Conservation (phyloP, 2,329 filamentous ascomycete species). For the Colletotrichum melonis region DNA sequence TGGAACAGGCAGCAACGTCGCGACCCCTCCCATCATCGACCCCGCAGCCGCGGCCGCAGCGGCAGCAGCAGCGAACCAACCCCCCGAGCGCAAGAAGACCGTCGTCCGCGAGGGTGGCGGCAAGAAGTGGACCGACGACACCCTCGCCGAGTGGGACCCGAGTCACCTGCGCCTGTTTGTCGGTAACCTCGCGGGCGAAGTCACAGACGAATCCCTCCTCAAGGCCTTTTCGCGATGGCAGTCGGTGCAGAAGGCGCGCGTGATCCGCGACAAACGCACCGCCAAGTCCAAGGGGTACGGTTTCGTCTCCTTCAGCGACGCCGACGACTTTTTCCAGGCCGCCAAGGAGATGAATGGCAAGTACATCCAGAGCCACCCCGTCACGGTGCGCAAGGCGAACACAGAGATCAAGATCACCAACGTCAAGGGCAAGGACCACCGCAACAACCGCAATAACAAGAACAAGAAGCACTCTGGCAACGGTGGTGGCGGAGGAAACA, state of each 20-base stretch:
- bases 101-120: constrained; percentile 90
- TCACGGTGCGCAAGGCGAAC: constrained; percentile 86
- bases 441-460: constrained; percentile 44
- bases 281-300: constrained; percentile 97
- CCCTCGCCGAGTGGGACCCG: constrained; percentile 95
- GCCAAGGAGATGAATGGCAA: constrained; percentile 99
- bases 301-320: constrained; percentile 95
- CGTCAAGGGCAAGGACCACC: constrained; percentile 59
- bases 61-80: constrained; percentile 57
- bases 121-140: constrained; percentile 90
- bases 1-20: constrained; percentile 45
- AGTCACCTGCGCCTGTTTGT: constrained; percentile 95
- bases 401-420: constrained; percentile 87
- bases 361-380: constrained; percentile 97
- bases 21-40: constrained; percentile 45
- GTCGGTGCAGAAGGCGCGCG: constrained; percentile 91
- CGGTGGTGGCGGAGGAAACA: constrained; percentile 40
- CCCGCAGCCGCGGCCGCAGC: constrained; percentile 48
- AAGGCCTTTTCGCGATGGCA: constrained; percentile 93
- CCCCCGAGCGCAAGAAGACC: constrained; percentile 80
- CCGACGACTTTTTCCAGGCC: constrained; percentile 95
- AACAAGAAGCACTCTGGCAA: constrained; percentile 40
- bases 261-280: constrained; percentile 94
- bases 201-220: constrained; percentile 92
- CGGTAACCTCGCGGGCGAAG: constrained; percentile 95